phyloP scores from a whole-genome alignment of 2,329 filamentous ascomycete species.

The Neopestalotiopsis sp. region DNA sequence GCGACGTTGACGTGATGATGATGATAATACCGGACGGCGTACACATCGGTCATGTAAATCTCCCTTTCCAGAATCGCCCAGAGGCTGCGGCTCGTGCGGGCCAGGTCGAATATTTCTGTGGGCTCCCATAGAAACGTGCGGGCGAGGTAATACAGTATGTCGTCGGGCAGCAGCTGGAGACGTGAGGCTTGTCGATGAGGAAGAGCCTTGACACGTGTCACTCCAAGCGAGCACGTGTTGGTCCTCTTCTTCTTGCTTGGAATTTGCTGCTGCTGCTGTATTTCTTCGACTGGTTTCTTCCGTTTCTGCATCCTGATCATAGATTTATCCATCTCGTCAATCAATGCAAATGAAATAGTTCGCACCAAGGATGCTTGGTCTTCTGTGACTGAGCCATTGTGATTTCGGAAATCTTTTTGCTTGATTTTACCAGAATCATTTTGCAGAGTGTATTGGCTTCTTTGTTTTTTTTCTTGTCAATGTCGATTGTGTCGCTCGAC shows the following conservation, averaged over 20 bases:
- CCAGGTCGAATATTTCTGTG: slow-evolving; percentile 7
- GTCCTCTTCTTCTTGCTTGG: neutral
- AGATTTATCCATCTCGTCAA: neutral
- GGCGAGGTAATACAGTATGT: neutral
- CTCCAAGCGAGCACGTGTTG: neutral
- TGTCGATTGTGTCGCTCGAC: neutral
- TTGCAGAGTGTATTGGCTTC: neutral
- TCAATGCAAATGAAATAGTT: neutral
- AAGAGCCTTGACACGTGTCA: neutral
- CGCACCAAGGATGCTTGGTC: neutral
- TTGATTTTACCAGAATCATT: too few relatives aligned
- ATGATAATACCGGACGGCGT: neutral
- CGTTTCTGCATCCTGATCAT: neutral
- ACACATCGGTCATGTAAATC: slow-evolving; percentile 4
- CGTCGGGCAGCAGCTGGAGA: slow-evolving; percentile 3
- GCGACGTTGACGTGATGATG: too few relatives aligned
- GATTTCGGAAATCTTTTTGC: too few relatives aligned
- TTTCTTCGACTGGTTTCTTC: neutral
- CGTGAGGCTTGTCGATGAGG: neutral
- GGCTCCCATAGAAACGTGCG: slow-evolving; percentile 6
- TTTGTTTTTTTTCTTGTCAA: neutral
- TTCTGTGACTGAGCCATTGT: neutral
- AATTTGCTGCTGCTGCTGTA: neutral
- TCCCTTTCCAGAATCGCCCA: slow-evolving; percentile 2
- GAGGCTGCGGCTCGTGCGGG: slow-evolving; percentile 6